These are phyloP conservation scores for Metschnikowia orientalis DNA, from an alignment of 805 yeast genomes.

Conservation along the genomic window DNA sequence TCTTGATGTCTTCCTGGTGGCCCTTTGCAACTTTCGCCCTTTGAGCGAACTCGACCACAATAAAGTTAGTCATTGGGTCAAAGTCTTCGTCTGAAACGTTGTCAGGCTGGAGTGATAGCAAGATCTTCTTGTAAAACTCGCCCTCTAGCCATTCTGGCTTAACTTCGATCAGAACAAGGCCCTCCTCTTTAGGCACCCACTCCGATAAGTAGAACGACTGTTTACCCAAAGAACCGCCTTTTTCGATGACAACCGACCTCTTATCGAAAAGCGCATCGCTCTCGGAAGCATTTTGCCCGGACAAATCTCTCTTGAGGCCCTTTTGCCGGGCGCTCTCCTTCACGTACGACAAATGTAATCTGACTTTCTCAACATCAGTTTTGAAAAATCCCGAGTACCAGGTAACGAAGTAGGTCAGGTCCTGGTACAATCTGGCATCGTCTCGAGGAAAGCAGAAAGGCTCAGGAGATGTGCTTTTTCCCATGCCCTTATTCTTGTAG, in stretches of 20 bases:
- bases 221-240: slow-evolving; percentile 31
- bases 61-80: slow-evolving; percentile 42
- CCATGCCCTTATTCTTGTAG: slow-evolving; percentile 60
- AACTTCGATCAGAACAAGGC: slow-evolving; percentile 59
- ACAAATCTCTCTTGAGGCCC: slow-evolving; percentile 49
- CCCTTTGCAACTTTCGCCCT: slow-evolving; percentile 53
- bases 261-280: slow-evolving; percentile 16
- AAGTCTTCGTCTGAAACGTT: slow-evolving; percentile 62
- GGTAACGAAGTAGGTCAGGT: slow-evolving; percentile 65
- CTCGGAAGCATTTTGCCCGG: neutral
- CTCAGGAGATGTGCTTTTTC: slow-evolving; percentile 51
- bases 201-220: slow-evolving; percentile 62
- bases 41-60: slow-evolving; percentile 45
- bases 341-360: slow-evolving; percentile 62
- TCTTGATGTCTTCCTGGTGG: slow-evolving; percentile 40
- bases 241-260: slow-evolving; percentile 34
- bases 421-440: slow-evolving; percentile 52
- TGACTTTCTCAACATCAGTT: slow-evolving; percentile 54
- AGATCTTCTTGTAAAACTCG: slow-evolving; percentile 51
- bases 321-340: slow-evolving; percentile 51
- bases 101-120: slow-evolving; percentile 73
- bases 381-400: slow-evolving; percentile 72
- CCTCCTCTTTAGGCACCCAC: slow-evolving; percentile 62
- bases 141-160: slow-evolving; percentile 58
- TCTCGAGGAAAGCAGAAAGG: slow-evolving; percentile 88